Conservation (phyloP, 768 basidiomycete genomes). For the Russula sp. region DNA sequence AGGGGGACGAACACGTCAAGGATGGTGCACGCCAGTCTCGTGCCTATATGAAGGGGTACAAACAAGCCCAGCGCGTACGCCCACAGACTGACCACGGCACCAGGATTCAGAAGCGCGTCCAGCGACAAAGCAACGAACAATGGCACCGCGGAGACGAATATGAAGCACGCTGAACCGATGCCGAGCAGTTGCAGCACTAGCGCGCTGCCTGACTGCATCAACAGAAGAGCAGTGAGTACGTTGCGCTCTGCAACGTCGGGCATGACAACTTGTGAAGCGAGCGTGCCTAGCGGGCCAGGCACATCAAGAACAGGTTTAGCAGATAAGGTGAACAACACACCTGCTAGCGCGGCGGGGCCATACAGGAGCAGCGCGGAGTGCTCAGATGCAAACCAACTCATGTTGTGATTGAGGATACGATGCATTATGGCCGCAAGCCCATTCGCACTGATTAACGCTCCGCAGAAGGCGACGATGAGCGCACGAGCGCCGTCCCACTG, state of each 20-base stretch:
- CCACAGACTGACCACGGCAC: slow-evolving; percentile 42
- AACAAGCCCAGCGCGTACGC: slow-evolving; percentile 57
- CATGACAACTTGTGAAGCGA: slow-evolving; percentile 54
- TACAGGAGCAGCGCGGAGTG: slow-evolving; percentile 60
- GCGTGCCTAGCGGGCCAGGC: slow-evolving; percentile 39
- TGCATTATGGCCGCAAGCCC: slow-evolving; percentile 63
- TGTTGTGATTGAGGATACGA: slow-evolving; percentile 49
- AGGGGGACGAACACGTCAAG: slow-evolving; percentile 88
- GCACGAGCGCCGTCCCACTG: slow-evolving; percentile 43
- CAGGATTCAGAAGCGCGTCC: slow-evolving; percentile 38
- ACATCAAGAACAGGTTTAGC: background rate
- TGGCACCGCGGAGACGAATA: slow-evolving; percentile 55
- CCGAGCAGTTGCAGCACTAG: slow-evolving; percentile 53
- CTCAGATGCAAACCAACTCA: slow-evolving; percentile 84
- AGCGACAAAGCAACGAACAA: slow-evolving; percentile 50
- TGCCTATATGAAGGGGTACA: slow-evolving; percentile 49
- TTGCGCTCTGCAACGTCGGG: slow-evolving; percentile 52
- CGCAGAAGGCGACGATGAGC: slow-evolving; percentile 43
- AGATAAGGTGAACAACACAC: slow-evolving; percentile 33
- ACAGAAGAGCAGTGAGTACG: slow-evolving; percentile 50
- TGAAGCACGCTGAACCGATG: slow-evolving; percentile 71
- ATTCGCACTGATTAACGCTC: slow-evolving; percentile 60
- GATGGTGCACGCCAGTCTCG: slow-evolving; percentile 50
- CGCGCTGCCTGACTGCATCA: slow-evolving; percentile 52
- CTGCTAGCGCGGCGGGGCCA: slow-evolving; percentile 64